phyloP scores from a whole-genome alignment of 2,329 filamentous ascomycete species.

The Colletotrichum sp. region DNA sequence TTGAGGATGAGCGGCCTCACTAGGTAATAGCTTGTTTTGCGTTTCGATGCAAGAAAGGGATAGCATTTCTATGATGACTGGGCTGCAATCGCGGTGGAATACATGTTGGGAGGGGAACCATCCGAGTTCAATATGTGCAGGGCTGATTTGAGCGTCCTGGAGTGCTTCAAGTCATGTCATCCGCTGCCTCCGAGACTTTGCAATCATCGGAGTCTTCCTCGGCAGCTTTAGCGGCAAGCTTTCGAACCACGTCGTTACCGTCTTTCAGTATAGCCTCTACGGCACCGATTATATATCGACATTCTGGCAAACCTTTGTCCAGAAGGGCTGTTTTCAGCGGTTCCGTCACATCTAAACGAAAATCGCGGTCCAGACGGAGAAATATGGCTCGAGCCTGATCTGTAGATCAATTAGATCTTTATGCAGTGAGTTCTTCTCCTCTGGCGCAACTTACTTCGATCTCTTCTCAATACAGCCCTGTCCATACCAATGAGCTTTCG shows the following conservation, averaged over 20 bases:
- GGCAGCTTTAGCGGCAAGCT: neutral
- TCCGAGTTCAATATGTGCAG: neutral
- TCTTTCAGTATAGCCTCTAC: neutral
- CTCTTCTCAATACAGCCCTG: neutral
- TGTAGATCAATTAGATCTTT: neutral
- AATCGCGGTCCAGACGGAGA: neutral
- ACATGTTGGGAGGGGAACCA: neutral
- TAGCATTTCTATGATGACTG: neutral
- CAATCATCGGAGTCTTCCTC: neutral
- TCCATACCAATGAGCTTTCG: neutral
- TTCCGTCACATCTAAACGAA: neutral
- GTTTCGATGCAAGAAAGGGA: neutral
- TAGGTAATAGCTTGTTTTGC: neutral
- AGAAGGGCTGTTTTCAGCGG: neutral
- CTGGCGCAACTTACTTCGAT: neutral
- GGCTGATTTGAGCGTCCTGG: neutral
- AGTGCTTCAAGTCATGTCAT: neutral
- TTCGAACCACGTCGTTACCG: neutral
- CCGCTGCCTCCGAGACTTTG: neutral
- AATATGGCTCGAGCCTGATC: neutral
- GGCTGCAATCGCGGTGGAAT: neutral
- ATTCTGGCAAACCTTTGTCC: neutral
- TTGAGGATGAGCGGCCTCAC: neutral
- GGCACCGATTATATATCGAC: neutral
- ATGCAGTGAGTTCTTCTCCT: rapidly evolving